Percentiles rank a stretch among this genome's conserved stretches.
Evolutionary conservation across 148 eudicot species (phyloP).

Genomic region (Nyssa sinensis): DNA sequence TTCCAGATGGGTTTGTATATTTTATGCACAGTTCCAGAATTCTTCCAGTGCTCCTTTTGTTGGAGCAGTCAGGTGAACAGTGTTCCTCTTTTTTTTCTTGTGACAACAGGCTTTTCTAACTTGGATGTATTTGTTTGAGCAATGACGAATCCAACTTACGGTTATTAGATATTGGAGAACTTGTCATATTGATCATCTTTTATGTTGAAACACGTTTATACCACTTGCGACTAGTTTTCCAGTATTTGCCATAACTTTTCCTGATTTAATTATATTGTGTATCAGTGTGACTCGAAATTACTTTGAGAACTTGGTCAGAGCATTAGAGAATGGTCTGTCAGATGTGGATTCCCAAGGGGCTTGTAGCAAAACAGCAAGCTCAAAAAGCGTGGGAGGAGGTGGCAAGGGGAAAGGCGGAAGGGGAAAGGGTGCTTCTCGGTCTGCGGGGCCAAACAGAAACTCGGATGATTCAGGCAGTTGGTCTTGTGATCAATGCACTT

Average conservation of each 20-base stretch:
- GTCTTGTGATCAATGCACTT: conserved; percentile 60
- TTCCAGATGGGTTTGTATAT: background rate
- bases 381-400: conserved; percentile 32
- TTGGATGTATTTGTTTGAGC: background rate
- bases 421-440: conserved; percentile 33
- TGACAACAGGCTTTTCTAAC: background rate
- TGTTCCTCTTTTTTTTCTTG: too few species aligned
- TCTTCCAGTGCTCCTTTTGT: too few species aligned
- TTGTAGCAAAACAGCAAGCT: conserved; percentile 26
- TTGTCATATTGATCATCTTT: background rate
- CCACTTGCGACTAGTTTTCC: background rate
- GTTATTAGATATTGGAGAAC: background rate
- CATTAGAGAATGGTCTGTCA: conserved; percentile 23
- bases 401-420: conserved; percentile 37
- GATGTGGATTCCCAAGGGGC: conserved; percentile 42
- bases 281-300: conserved; percentile 25
- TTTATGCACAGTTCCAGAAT: too few species aligned
- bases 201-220: too few species aligned
- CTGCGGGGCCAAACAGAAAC: conserved; percentile 28
- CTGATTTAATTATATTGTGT: background rate
- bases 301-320: conserved; percentile 30
- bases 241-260: background rate
- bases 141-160: background rate
- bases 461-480: conserved; percentile 39
- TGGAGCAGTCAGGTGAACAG: too few species aligned